A percentile compares a stretch with the other conserved stretches of the same genome.
Conservation (phyloP, 495 filamentous ascomycete species). For the Aspergillus sclerotioniger region DNA sequence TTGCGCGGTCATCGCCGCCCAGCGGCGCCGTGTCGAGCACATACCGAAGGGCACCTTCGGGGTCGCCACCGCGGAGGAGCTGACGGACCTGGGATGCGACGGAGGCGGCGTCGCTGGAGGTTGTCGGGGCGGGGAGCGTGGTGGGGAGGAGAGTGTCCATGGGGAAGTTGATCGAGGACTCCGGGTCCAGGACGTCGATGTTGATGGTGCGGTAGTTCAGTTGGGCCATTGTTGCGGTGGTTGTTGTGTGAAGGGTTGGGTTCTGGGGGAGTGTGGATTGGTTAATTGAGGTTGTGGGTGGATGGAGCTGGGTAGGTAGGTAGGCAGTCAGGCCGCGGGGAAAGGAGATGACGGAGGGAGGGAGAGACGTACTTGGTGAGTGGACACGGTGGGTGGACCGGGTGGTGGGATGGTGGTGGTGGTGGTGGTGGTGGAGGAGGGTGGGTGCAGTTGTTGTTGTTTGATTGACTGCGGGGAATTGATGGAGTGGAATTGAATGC, state of each 20-base stretch:
- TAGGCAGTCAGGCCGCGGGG: slow-evolving; percentile 5
- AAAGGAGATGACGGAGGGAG: slow-evolving; percentile 2
- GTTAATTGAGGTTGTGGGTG: background rate
- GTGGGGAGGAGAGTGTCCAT: slow-evolving; percentile 72
- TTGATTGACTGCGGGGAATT: background rate
- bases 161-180: slow-evolving; percentile 84
- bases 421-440: background rate
- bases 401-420: background rate
- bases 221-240: slow-evolving; percentile 48
- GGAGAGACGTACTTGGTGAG: background rate
- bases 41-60: slow-evolving; percentile 76
- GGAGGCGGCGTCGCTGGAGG: slow-evolving; percentile 67
- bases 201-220: slow-evolving; percentile 90
- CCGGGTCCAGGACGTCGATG: slow-evolving; percentile 85
- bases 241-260: background rate
- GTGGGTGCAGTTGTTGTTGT: background rate
- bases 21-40: slow-evolving; percentile 75
- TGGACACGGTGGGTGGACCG: background rate
- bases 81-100: slow-evolving; percentile 78
- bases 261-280: slow-evolving; percentile 5
- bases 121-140: slow-evolving; percentile 57
- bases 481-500: background rate
- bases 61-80: slow-evolving; percentile 78
- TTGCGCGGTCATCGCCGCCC: slow-evolving; percentile 69
- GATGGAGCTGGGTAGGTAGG: background rate